These are phyloP conservation scores for Polychaeton citri DNA, from an alignment of 2,329 filamentous ascomycete genomes.

Conservation along the genomic window DNA sequence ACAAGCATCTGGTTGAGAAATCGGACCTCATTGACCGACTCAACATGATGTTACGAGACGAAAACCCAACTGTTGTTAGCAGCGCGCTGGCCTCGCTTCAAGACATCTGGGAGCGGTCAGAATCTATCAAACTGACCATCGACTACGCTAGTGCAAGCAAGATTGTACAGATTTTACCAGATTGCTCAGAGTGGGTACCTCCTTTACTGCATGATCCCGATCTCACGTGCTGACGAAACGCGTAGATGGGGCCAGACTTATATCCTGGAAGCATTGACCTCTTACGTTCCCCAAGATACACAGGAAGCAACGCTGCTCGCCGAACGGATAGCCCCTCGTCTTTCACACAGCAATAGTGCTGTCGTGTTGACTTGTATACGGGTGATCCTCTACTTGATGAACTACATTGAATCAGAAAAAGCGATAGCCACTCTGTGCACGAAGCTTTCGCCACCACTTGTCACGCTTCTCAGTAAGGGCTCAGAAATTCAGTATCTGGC, in stretches of 20 bases:
- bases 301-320: constrained; percentile 79
- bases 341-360: constrained; percentile 93
- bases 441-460: constrained; percentile 87
- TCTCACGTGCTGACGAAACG: constrained; percentile 9
- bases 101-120: constrained; percentile 97
- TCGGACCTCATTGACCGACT: constrained; percentile 87
- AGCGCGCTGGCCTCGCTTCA: constrained; percentile 82
- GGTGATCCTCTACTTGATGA: constrained; percentile 95
- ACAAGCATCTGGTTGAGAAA: constrained; percentile 73
- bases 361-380: constrained; percentile 93
- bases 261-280: constrained; percentile 94
- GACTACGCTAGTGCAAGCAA: constrained; percentile 97
- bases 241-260: constrained; percentile 94
- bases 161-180: constrained; percentile 88
- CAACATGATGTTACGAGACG: constrained; percentile 80
- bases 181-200: constrained; percentile 78
- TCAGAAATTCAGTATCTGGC: constrained; percentile 98
- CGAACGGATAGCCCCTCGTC: constrained; percentile 83
- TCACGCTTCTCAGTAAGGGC: constrained; percentile 88
- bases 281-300: constrained; percentile 86
- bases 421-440: constrained; percentile 75
- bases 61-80: constrained; percentile 94
- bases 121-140: constrained; percentile 94
- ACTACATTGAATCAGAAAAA: constrained; percentile 89
- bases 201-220: constrained; percentile 1